phyloP scores from a whole-genome alignment of 1,284 basidiomycete genomes.

The Sporisorium sorghi region DNA sequence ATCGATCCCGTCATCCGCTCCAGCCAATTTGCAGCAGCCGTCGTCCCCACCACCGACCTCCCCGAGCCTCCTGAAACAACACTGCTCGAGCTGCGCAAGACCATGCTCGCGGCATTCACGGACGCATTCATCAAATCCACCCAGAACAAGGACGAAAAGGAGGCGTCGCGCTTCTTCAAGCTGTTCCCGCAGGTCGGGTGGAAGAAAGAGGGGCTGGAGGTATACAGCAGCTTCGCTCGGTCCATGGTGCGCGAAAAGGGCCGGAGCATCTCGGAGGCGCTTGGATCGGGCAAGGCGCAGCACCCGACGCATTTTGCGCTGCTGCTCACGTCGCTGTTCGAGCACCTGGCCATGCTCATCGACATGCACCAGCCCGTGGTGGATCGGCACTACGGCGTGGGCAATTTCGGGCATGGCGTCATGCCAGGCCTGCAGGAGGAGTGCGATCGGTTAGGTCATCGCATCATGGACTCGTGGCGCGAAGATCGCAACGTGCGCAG shows the following conservation, averaged over 20 bases:
- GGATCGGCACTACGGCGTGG: slow-evolving; percentile 87
- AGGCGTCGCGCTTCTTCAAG: slow-evolving; percentile 94
- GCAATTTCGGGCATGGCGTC: slow-evolving; percentile 71
- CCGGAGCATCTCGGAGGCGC: slow-evolving; percentile 38
- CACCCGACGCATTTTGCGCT: slow-evolving; percentile 51
- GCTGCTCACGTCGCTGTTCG: slow-evolving; percentile 82
- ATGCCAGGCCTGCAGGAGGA: slow-evolving; percentile 83
- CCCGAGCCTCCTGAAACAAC: slow-evolving; percentile 87
- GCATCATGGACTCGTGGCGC: slow-evolving; percentile 85
- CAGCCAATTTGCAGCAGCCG: slow-evolving; percentile 85
- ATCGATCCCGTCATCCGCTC: slow-evolving; percentile 81
- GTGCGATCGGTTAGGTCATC: slow-evolving; percentile 83
- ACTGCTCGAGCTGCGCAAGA: slow-evolving; percentile 79
- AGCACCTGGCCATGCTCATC: slow-evolving; percentile 93
- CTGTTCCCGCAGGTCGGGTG: slow-evolving; percentile 91
- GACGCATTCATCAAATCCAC: slow-evolving; percentile 83
- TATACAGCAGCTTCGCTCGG: slow-evolving; percentile 91
- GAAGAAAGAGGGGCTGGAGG: slow-evolving; percentile 85
- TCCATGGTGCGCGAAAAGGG: slow-evolving; percentile 76
- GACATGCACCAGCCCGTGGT: slow-evolving; percentile 97
- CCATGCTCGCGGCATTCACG: slow-evolving; percentile 82
- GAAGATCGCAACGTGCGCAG: slow-evolving; percentile 71
- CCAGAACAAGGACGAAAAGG: slow-evolving; percentile 76
- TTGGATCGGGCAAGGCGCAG: slow-evolving; percentile 47
- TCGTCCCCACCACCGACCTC: slow-evolving; percentile 88